A percentile compares a stretch with the other conserved stretches of the same genome.
Conservation (phyloP, 352 stramenopile genomes). For the Phytophthora ohioensis region DNA sequence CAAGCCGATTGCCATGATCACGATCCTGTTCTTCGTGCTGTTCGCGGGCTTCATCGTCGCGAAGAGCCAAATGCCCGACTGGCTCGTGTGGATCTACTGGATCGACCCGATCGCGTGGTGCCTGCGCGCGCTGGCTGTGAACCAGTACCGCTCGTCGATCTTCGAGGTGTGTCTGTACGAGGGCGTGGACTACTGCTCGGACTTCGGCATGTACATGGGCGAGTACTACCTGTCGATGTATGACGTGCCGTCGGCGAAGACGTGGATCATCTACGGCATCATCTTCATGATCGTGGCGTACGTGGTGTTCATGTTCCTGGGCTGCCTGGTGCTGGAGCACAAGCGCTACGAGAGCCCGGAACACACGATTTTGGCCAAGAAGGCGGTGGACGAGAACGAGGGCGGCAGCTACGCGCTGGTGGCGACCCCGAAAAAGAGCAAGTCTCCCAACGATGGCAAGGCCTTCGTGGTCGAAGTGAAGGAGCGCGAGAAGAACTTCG, state of each 20-base stretch:
- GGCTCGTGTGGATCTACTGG: conserved; percentile 63
- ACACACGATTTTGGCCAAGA: conserved; percentile 34
- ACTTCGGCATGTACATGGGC: conserved; percentile 43
- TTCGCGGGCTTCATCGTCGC: conserved; percentile 65
- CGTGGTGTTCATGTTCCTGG: conserved; percentile 55
- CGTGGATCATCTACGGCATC: conserved; percentile 48
- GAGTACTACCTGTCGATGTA: conserved; percentile 53
- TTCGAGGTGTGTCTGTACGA: conserved; percentile 51
- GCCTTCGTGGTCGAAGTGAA: conserved; percentile 30
- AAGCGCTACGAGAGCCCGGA: conserved; percentile 35
- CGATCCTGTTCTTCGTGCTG: conserved; percentile 49
- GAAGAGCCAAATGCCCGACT: conserved; percentile 53
- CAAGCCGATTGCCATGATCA: conserved; percentile 50
- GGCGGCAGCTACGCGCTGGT: conserved; percentile 24
- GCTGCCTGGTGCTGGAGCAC: conserved; percentile 35
- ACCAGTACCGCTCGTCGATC: conserved; percentile 37
- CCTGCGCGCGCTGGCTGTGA: conserved; percentile 42
- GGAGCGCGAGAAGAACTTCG: conserved; percentile 48
- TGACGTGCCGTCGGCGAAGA: conserved; percentile 32
- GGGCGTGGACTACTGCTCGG: conserved; percentile 49
- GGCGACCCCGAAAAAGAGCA: conserved; percentile 32
- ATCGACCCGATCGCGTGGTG: conserved; percentile 63
- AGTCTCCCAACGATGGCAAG: conserved; percentile 13
- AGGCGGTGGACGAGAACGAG: conserved; percentile 25
- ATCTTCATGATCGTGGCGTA: conserved; percentile 50